Evolutionary conservation across 257 asterid genomes (phyloP).

Genomic region (Penstemon barbatus): DNA sequence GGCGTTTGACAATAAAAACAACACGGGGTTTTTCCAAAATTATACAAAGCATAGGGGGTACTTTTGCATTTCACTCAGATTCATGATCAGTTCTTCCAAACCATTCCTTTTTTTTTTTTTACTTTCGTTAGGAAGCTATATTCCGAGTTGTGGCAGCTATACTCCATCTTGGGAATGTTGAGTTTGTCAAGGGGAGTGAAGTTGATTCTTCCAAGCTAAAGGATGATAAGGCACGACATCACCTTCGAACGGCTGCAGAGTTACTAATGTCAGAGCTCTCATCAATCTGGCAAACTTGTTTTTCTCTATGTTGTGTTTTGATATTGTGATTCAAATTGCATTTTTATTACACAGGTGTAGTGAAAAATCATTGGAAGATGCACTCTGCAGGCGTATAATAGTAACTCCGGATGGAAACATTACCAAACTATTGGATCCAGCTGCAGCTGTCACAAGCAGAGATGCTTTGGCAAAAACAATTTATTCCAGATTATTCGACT

Average conservation of each 20-base stretch:
- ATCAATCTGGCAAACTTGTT: conserved; percentile 16
- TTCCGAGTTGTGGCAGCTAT: conserved; percentile 94
- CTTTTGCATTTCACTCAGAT: not conserved
- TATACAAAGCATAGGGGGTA: too few species aligned
- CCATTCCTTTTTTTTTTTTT: not conserved
- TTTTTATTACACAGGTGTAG: conserved; percentile 54
- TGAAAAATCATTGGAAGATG: conserved; percentile 72
- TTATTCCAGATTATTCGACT: conserved; percentile 92
- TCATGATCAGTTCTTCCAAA: conserved; percentile 9
- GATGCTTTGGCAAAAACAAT: conserved; percentile 93
- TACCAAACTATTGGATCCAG: conserved; percentile 84
- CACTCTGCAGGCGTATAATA: conserved; percentile 86
- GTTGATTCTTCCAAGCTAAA: conserved; percentile 76
- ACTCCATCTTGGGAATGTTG: conserved; percentile 87
- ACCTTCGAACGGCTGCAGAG: conserved; percentile 89
- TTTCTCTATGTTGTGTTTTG: conserved; percentile 14
- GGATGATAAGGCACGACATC: conserved; percentile 65
- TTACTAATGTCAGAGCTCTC: conserved; percentile 63
- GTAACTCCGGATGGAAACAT: conserved; percentile 97
- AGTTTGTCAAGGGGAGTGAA: conserved; percentile 79
- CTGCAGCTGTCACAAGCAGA: conserved; percentile 87
- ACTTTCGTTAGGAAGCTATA: conserved; percentile 69
- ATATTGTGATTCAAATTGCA: conserved; percentile 9
- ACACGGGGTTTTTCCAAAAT: too few species aligned
- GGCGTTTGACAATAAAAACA: too few species aligned